A percentile compares a stretch with the other conserved stretches of the same genome.
Evolutionary conservation across 2,329 filamentous ascomycete genomes (phyloP).

Genomic region (Sordariomycetes sp.): DNA sequence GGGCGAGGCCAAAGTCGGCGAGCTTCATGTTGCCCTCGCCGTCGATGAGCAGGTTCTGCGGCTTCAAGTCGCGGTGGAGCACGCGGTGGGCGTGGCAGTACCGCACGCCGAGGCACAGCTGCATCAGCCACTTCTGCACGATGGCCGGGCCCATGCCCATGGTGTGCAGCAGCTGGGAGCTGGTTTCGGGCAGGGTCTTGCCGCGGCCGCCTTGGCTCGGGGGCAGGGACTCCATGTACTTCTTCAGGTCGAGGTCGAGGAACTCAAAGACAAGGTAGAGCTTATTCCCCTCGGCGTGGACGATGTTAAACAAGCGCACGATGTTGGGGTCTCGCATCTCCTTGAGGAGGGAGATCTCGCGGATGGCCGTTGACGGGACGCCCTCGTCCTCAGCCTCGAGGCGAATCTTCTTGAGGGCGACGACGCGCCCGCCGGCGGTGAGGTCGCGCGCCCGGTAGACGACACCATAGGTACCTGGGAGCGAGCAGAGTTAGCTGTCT

Average conservation of each 20-base stretch:
- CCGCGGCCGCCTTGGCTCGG: constrained; percentile 76
- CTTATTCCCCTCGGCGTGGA: constrained; percentile 90
- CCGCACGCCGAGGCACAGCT: constrained; percentile 71
- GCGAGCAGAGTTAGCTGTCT: constrained; percentile 1
- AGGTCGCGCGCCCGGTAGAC: constrained; percentile 92
- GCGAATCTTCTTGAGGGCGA: constrained; percentile 90
- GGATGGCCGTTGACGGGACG: constrained; percentile 84
- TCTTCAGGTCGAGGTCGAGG: constrained; percentile 85
- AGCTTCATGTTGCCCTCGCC: constrained; percentile 81
- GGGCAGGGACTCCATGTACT: constrained; percentile 88
- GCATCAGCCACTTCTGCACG: constrained; percentile 88
- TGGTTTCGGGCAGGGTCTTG: constrained; percentile 73
- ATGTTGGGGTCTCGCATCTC: constrained; percentile 92
- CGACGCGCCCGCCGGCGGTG: constrained; percentile 69
- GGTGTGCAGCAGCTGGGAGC: constrained; percentile 49
- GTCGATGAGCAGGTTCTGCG: constrained; percentile 82
- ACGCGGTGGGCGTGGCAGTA: constrained; percentile 87
- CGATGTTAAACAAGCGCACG: constrained; percentile 79
- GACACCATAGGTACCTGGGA: constrained; percentile 78
- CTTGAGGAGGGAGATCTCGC: constrained; percentile 87
- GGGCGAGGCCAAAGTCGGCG: constrained; percentile 80
- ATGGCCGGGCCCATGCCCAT: constrained; percentile 69
- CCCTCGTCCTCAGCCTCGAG: constrained; percentile 93
- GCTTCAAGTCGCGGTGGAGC: constrained; percentile 81
- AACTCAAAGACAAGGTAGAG: constrained; percentile 90